Percentiles rank a stretch among this genome's conserved stretches.
Conservation (phyloP, 2,329 filamentous ascomycete species). For the Penicillium occitanis region DNA sequence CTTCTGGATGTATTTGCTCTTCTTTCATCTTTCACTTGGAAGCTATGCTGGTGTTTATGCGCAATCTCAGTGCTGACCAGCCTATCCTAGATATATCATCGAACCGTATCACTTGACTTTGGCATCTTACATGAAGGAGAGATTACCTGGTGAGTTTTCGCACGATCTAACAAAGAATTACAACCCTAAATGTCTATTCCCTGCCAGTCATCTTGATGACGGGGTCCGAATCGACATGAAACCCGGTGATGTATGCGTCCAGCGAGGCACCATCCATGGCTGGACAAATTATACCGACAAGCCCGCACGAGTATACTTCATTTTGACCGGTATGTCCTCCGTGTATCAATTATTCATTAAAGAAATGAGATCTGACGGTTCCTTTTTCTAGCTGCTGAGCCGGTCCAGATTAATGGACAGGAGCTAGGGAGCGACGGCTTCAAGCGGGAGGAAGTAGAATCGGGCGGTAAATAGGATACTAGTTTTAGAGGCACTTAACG, state of each 20-base stretch:
- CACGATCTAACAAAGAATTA: no score
- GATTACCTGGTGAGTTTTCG: not conserved
- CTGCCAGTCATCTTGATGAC: conserved; percentile 2
- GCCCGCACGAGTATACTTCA: conserved; percentile 11
- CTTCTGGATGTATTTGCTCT: not conserved
- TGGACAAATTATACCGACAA: conserved; percentile 12
- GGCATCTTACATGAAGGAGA: conserved; percentile 11
- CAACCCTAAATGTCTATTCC: not conserved
- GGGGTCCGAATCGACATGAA: conserved; percentile 14
- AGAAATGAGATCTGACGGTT: not conserved
- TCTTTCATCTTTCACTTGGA: not conserved
- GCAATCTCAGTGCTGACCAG: not conserved
- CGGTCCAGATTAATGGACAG: conserved; percentile 5
- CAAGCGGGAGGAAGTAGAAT: not conserved
- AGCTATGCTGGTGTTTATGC: not conserved
- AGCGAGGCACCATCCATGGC: conserved; percentile 9
- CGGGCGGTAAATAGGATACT: not conserved
- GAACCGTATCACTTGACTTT: conserved; percentile 12
- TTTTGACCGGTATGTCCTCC: conserved; percentile 1
- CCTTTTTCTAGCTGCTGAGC: not conserved
- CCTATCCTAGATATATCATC: not conserved
- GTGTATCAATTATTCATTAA: not conserved
- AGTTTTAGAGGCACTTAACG: not conserved
- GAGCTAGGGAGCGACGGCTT: conserved; percentile 8
- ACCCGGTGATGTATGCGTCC: conserved; percentile 8